Conservation (phyloP, 345 rosid genomes). For the Arabidopsis suecica region DNA sequence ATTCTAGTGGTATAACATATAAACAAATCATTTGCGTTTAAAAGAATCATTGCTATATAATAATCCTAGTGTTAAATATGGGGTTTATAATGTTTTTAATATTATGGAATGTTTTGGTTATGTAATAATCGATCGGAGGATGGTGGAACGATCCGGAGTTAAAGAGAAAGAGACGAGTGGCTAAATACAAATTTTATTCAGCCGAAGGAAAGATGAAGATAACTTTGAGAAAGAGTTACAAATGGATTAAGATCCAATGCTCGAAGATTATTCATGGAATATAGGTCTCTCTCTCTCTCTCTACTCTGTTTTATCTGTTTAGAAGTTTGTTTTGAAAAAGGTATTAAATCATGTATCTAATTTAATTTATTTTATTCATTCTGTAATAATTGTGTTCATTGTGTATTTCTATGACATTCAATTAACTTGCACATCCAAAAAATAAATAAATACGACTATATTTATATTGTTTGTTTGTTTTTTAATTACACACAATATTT, state of each 20-base stretch:
- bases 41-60: neutral
- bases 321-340: conserved; percentile 4
- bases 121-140: neutral
- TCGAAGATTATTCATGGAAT: conserved; percentile 43
- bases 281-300: conserved; percentile 23
- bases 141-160: conserved; percentile 59
- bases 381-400: neutral
- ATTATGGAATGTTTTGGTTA: conserved; percentile 6
- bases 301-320: conserved; percentile 5
- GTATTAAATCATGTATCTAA: neutral
- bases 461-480: no score
- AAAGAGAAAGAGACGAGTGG: conserved; percentile 57
- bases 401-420: conserved; percentile 13
- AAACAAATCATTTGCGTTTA: neutral
- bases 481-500: no score
- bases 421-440: neutral
- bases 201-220: conserved; percentile 56
- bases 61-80: neutral
- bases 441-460: neutral
- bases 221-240: conserved; percentile 52
- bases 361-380: conserved; percentile 25
- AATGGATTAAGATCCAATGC: conserved; percentile 63
- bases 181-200: conserved; percentile 56
- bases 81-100: neutral
- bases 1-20: conserved; percentile 1